Conservation (phyloP, 1,284 basidiomycete genomes). For the Ganoderma boninense region DNA sequence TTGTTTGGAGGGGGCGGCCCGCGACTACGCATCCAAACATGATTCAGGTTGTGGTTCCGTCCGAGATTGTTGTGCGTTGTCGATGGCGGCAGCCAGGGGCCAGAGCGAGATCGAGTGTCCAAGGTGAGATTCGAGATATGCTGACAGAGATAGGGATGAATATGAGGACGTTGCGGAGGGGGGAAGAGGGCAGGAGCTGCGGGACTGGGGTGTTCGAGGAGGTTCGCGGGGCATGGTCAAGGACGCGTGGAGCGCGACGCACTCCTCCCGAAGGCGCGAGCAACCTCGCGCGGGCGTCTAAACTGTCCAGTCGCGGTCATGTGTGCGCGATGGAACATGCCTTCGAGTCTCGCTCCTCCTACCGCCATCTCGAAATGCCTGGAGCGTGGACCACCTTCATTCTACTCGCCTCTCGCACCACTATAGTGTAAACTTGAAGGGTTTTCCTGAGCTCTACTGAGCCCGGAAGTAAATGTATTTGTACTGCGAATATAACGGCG, state of each 20-base stretch:
- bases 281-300: constrained; percentile 14
- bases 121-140: not conserved
- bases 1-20: constrained; percentile 79
- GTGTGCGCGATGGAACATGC: not conserved
- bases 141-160: not conserved
- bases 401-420: not conserved
- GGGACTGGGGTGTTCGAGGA: constrained; percentile 23
- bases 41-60: constrained; percentile 28
- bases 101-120: not conserved
- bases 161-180: not conserved
- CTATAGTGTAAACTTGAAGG: no score
- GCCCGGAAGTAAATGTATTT: no score
- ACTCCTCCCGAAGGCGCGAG: not conserved
- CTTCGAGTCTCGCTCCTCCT: not conserved
- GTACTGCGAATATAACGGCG: not conserved
- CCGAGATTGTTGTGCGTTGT: not conserved
- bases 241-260: constrained; percentile 17
- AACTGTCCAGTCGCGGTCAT: not conserved
- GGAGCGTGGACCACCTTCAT: not conserved
- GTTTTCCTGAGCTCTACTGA: no score
- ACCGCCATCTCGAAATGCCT: not conserved
- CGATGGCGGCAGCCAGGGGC: not conserved
- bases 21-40: constrained; percentile 84
- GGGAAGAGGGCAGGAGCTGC: not conserved
- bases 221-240: constrained; percentile 24